A percentile compares a stretch with the other conserved stretches of the same genome.
These are phyloP conservation scores for Chlorella sp. DNA, from an alignment of 139 green algal species.

Conservation along the genomic window DNA sequence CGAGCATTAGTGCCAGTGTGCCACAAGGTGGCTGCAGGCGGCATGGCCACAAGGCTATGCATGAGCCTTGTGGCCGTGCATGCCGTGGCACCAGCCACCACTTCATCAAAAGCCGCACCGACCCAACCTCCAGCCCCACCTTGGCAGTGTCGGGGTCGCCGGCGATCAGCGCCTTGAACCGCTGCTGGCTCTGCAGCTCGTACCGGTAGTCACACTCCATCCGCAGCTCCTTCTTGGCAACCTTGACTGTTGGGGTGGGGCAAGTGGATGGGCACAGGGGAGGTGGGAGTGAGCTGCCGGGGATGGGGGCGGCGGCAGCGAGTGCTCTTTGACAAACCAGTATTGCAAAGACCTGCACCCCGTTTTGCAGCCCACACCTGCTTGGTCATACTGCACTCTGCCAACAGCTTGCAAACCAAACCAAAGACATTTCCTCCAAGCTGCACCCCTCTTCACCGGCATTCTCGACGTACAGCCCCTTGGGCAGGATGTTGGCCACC, in stretches of 20 bases:
- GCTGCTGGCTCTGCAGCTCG: slow-evolving; percentile 58
- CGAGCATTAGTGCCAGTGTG: too few relatives aligned
- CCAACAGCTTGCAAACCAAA: too few relatives aligned
- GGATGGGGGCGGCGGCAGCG: background rate
- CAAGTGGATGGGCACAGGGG: background rate
- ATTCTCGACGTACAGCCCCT: slow-evolving; percentile 88
- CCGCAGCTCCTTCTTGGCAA: slow-evolving; percentile 91
- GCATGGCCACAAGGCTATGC: background rate
- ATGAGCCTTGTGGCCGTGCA: too few relatives aligned
- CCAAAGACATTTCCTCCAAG: too few relatives aligned
- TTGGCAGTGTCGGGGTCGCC: slow-evolving; percentile 42
- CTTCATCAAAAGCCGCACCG: too few relatives aligned
- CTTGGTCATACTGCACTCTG: too few relatives aligned
- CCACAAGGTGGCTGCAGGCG: background rate
- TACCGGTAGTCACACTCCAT: slow-evolving; percentile 95
- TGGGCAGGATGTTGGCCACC: slow-evolving; percentile 86
- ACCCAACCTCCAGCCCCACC: background rate
- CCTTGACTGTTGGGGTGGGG: slow-evolving; percentile 32
- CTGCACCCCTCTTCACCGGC: slow-evolving; percentile 69
- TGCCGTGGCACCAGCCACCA: too few relatives aligned
- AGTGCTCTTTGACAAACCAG: background rate
- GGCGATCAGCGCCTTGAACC: slow-evolving; percentile 71
- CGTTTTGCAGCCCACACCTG: too few relatives aligned
- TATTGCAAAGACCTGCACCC: too few relatives aligned
- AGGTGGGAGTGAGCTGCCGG: too few relatives aligned